Conservation (phyloP, 1,139 yeast genomes). For the Blastobotrys raffinosifermentans region DNA sequence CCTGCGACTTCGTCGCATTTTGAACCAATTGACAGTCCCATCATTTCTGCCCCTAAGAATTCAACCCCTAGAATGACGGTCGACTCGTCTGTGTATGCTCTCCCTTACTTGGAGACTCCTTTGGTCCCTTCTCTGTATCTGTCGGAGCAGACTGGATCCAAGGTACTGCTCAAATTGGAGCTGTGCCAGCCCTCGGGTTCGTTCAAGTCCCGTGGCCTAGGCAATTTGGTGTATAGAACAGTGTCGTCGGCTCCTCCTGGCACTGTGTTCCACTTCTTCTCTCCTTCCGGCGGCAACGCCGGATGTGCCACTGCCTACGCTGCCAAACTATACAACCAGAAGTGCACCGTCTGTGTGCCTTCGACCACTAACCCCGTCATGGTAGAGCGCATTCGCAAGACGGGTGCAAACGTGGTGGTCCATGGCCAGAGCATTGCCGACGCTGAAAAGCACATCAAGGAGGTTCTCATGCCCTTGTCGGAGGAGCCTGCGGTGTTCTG, state of each 20-base stretch:
- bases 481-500: slow-evolving; percentile 44
- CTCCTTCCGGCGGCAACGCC: slow-evolving; percentile 79
- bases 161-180: slow-evolving; percentile 55
- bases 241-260: slow-evolving; percentile 21
- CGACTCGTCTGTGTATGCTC: slow-evolving; percentile 7
- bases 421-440: slow-evolving; percentile 58
- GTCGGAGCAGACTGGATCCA: slow-evolving; percentile 29
- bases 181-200: slow-evolving; percentile 65
- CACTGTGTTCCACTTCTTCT: slow-evolving; percentile 44
- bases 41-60: no score
- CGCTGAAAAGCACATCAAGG: slow-evolving; percentile 49
- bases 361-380: slow-evolving; percentile 39
- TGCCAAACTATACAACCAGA: slow-evolving; percentile 35
- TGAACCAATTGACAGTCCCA: no score
- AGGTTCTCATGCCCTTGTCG: slow-evolving; percentile 31
- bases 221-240: slow-evolving; percentile 31
- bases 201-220: slow-evolving; percentile 52
- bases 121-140: slow-evolving; percentile 28
- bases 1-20: no score
- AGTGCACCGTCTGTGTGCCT: slow-evolving; percentile 66
- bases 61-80: slow-evolving; percentile 1
- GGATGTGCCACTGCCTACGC: slow-evolving; percentile 70
- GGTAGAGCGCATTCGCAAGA: slow-evolving; percentile 39
- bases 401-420: slow-evolving; percentile 53
- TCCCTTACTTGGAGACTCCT: slow-evolving; percentile 32